Evolutionary conservation across 352 stramenopile genomes (phyloP), one percentile per base, ranked within the genome.

Genomic region (Phytophthora litchii): DNA sequence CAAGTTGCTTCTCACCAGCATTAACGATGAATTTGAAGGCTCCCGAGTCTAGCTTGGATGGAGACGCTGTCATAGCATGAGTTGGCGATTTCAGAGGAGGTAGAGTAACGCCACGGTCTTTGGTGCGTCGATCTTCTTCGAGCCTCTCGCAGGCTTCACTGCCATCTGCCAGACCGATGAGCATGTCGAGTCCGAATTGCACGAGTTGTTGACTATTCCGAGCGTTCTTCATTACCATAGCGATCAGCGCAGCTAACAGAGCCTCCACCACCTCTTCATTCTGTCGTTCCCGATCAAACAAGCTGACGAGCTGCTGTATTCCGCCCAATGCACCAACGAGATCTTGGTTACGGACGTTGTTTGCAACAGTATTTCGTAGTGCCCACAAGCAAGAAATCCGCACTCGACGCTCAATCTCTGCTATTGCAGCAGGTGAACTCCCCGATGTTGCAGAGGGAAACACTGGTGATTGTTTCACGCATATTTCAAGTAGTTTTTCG

Each of bases 151-250:
- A 35, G 9, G 64, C 41, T 8, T 70, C 50, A 12, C 50, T 31
- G 17, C 54, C 54, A 35, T 88, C 78, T 6, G 79, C 79, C 17
- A 91, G 27, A 8, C 44, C 42, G 17, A 91, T 69, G 36, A 91
- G 79, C 74, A 83, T 70, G 29, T 91, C 78, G 6, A 89, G 44
- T 7, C 79, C 82, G 42, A 67, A 70, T 16, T 75, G 73, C 20
- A 91, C 76, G n/a, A 91, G 69, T 23, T 91, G 64, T 44, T 89
- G 79, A 45, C 76, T 88, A 50, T 89, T 89, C 42, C 59, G 58
- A 31, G 79, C 31, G 40, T 91, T 73, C 13, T 83, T 71, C 52
- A 80, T 67, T 35, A 83, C 78, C 14, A 89, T 34, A 37, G 82
- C 76, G 4, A 82, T 56, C 4, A 91, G 53, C 27, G 69, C 68